Evolutionary conservation across 441 rosid genomes (phyloP), one percentile per base, ranked within the genome.

Genomic region (Lepidium campestre): DNA sequence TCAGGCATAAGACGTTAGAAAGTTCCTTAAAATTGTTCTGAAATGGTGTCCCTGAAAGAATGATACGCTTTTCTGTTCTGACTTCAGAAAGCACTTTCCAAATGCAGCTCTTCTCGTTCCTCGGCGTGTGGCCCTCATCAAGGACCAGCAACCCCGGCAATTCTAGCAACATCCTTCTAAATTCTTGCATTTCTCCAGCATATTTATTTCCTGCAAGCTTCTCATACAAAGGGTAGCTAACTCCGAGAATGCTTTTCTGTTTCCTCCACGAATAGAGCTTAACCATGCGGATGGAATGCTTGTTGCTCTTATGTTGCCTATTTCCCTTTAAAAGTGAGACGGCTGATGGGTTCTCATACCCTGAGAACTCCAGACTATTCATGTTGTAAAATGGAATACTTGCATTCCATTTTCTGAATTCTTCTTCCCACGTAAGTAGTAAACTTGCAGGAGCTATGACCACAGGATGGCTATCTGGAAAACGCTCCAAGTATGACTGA

Each of bases 41-140:
- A 59, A 91, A 91, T 0, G 91, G 91, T 37, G 97, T 91, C 53
- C 97, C 97, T 0, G 93, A 86, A 19, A 91, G 90, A 58, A 86
- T 80, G 34, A 91, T 80, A 18, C 89, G 85, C 76, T 71, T 89
- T 29, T 75, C 65, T 0, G 96, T 87, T 49, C 72, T 71, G 11
- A 89, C 67, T 20, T 75, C 80, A 5, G 80, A 63, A 12, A 87
- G 72, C 65, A 80, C 86, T 76, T 83, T 80, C 87, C 89, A 91
- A 44, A 91, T 78, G 15, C 44, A 57, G 57, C 87, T 82, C 3
- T 57, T 67, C n/a, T 78, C 72, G 59, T 91, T 91, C 10, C 94
- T 88, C 14, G 93, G 84, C 1, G 86, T 89, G 72, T 91, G 96
- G 3, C 97, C 92, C 80, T 91, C 97, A 59, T 91, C 96, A 27